A percentile compares a stretch with the other conserved stretches of the same genome.
phyloP scores from a whole-genome alignment of 306 rosid genomes.

The Castanea sativa region DNA sequence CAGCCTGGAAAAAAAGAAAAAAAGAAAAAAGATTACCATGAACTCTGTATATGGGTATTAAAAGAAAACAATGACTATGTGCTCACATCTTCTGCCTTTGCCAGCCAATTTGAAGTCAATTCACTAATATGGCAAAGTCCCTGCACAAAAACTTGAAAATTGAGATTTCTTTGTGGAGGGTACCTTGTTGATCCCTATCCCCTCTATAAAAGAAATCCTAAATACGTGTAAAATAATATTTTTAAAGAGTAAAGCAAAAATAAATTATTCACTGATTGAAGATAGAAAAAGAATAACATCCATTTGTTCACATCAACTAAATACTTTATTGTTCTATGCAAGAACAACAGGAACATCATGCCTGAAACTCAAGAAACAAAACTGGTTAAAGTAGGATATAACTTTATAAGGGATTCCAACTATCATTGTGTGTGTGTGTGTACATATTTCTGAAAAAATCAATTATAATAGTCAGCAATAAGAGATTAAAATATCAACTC shows the following conservation, averaged over 20 bases:
- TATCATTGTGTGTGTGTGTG: neutral
- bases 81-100: conserved; percentile 94
- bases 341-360: neutral
- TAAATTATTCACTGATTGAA: neutral
- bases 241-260: neutral
- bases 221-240: neutral
- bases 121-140: conserved; percentile 99
- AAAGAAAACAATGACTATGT: neutral
- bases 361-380: conserved; percentile 5
- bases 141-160: conserved; percentile 40
- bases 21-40: neutral
- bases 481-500: neutral
- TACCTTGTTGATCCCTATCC: neutral
- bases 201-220: neutral
- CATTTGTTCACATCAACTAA: conserved; percentile 16
- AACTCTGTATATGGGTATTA: neutral
- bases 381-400: neutral
- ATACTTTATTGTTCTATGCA: neutral
- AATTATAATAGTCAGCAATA: conserved; percentile 1
- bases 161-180: conserved; percentile 7
- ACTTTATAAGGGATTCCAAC: conserved; percentile 5
- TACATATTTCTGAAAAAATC: neutral
- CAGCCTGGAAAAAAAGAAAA: conserved; percentile 54
- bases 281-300: neutral
- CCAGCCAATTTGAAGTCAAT: conserved; percentile 83